Evolutionary conservation across 176 grass and related monocot genomes (phyloP).

Genomic region (Microstegium vimineum): DNA sequence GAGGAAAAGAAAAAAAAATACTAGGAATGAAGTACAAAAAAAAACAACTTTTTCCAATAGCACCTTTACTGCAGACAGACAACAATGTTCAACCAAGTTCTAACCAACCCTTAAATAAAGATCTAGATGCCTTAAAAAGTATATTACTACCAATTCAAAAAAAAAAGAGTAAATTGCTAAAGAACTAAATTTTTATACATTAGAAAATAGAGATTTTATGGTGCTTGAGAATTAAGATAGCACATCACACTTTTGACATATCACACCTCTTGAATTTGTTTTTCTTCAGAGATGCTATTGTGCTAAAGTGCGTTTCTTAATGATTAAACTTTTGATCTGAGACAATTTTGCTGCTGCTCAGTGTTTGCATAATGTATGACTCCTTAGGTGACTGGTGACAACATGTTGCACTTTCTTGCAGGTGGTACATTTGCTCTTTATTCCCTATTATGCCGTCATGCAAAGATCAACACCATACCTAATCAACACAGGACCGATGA

Average conservation of each 20-base stretch:
- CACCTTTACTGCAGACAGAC: not conserved
- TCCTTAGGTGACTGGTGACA: not conserved
- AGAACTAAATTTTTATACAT: not conserved
- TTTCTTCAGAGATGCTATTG: not conserved
- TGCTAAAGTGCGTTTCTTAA: not conserved
- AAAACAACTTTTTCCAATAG: not conserved
- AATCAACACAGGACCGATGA: slow-evolving; percentile 97
- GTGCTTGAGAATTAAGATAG: not conserved
- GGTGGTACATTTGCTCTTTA: slow-evolving; percentile 99
- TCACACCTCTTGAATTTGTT: not conserved
- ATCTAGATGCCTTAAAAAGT: not conserved
- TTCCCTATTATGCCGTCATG: slow-evolving; percentile 91
- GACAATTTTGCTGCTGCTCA: not conserved
- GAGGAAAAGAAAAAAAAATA: not conserved
- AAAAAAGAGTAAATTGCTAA: no score
- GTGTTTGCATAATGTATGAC: not conserved
- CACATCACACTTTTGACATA: not conserved
- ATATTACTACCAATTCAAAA: not conserved
- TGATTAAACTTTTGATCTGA: not conserved
- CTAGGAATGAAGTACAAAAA: not conserved
- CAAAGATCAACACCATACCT: slow-evolving; percentile 94
- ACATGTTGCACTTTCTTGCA: slow-evolving; percentile 29
- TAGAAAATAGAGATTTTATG: not conserved
- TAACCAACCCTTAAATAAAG: not conserved
- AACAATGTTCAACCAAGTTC: not conserved